These are phyloP conservation scores for Leccinum subspadiceum DNA, from an alignment of 1,284 basidiomycete genomes.

Conservation along the genomic window DNA sequence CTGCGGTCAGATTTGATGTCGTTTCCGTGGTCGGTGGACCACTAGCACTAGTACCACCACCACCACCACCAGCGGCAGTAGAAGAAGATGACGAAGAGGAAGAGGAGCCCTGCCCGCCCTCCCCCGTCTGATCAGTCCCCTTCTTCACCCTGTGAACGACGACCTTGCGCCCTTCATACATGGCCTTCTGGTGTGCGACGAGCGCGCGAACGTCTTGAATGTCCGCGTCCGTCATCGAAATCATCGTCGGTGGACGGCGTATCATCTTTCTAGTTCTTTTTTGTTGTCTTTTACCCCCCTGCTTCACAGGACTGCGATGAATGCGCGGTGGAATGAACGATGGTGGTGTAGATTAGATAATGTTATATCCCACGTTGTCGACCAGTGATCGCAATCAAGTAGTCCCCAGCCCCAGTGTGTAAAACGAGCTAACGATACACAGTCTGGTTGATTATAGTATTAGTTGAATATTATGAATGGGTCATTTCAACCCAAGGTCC, in stretches of 20 bases:
- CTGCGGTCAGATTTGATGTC: neutral
- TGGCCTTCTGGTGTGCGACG: slow-evolving; percentile 53
- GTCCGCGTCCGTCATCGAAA: slow-evolving; percentile 69
- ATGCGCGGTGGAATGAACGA: neutral
- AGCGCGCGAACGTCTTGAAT: slow-evolving; percentile 71
- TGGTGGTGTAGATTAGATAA: neutral
- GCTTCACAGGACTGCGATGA: too few relatives aligned
- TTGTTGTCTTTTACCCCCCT: neutral
- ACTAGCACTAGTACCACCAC: neutral
- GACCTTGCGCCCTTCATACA: slow-evolving; percentile 38
- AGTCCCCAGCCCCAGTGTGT: too few relatives aligned
- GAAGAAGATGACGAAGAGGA: neutral
- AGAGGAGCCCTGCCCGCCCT: neutral
- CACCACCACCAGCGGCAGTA: neutral
- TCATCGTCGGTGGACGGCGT: slow-evolving; percentile 69
- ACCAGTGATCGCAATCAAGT: too few relatives aligned
- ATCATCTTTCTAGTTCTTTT: slow-evolving; percentile 51
- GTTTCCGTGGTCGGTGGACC: neutral
- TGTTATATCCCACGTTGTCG: neutral
- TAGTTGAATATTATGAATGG: neutral
- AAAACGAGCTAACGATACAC: too few relatives aligned
- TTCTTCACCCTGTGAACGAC: neutral
- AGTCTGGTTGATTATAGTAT: neutral
- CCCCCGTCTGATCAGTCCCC: neutral
- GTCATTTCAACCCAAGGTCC: neutral